phyloP scores from a whole-genome alignment of 2,329 filamentous ascomycete genomes.

The Teratosphaeria destructans region DNA sequence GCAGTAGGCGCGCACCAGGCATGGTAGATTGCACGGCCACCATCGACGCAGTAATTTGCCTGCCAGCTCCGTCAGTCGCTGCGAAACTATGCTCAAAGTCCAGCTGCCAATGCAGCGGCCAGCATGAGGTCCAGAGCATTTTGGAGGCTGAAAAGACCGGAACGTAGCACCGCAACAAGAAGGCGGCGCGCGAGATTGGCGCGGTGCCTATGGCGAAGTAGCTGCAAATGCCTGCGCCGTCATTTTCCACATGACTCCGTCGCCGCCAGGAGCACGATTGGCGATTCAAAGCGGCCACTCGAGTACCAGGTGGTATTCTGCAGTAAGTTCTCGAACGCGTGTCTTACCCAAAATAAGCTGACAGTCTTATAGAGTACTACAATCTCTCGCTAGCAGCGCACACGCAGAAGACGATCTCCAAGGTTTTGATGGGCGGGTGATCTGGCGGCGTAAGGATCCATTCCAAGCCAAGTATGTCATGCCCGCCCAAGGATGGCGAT shows the following conservation, averaged over 20 bases:
- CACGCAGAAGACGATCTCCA: slow-evolving; percentile 43
- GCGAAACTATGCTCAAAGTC: background rate
- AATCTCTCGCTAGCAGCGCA: slow-evolving; percentile 19
- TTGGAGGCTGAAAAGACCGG: background rate
- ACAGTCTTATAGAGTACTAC: slow-evolving; percentile 8
- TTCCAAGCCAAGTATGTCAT: slow-evolving; percentile 41
- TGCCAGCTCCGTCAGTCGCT: background rate
- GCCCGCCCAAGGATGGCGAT: slow-evolving; percentile 6
- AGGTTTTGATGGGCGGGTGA: slow-evolving; percentile 30
- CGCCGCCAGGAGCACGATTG: background rate
- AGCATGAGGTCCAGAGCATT: background rate
- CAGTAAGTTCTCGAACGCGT: slow-evolving; percentile 14
- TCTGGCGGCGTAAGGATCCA: slow-evolving; percentile 42
- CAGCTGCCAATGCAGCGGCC: background rate
- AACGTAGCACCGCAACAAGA: background rate
- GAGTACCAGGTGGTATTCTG: slow-evolving; percentile 30
- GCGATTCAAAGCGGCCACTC: slow-evolving; percentile 17
- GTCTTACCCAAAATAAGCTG: background rate
- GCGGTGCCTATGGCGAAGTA: background rate
- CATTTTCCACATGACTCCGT: background rate
- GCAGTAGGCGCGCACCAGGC: background rate
- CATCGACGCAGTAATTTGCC: background rate
- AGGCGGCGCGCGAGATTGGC: background rate
- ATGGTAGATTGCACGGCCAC: background rate
- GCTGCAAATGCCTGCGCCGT: background rate